Evolutionary conservation across 306 rosid species (phyloP), one percentile per base, ranked within the genome.

Genomic region (Betula pendula): DNA sequence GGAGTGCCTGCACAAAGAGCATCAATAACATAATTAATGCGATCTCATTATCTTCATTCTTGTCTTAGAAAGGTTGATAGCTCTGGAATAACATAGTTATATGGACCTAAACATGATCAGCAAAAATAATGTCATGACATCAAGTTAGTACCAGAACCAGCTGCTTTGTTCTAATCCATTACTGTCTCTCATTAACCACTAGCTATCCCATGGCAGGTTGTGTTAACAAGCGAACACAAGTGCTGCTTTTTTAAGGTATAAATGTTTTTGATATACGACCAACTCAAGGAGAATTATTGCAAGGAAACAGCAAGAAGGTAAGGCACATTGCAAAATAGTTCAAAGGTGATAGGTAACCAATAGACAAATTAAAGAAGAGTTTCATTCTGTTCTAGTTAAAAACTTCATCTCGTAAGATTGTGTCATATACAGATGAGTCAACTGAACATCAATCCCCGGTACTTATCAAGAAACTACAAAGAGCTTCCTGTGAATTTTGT

Each of bases 1-100:
- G 98, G 98, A 85, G 98, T 94, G 44, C 98, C 98, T 94, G 89
- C 81, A 84, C 55, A 62, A 71, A 27, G 44, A 80, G 70, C 55
- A 79, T 77, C 80, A 83, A 49, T 35, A 74, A 49, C 52, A 14
- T 1, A 2, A 75, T 53, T 49, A 67, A n/a, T 67, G 22, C 38
- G 40, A 33, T 5, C 8, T 17, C 70, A 65, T 38, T 19, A 59
- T 13, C 47, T 65, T 16, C 48, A 38, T 17, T 65, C 27, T 65
- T 35, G 15, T 65, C 45, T 31, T 16, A 33, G 24, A 63, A 19
- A 35, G 70, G 24, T 35, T 33, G 47, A 65, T 19, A 65, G 1
- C 7, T 35, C 45, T 16, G 42, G 70, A 15, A 1, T 1, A 65
- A 7, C 7, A 29, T 59, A 29, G 67, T 11, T 35, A 17, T 25